Base-by-base conservation (phyloP, 2,329 filamentous ascomycete genomes). In the Neonectria neomacrospora region DNA sequence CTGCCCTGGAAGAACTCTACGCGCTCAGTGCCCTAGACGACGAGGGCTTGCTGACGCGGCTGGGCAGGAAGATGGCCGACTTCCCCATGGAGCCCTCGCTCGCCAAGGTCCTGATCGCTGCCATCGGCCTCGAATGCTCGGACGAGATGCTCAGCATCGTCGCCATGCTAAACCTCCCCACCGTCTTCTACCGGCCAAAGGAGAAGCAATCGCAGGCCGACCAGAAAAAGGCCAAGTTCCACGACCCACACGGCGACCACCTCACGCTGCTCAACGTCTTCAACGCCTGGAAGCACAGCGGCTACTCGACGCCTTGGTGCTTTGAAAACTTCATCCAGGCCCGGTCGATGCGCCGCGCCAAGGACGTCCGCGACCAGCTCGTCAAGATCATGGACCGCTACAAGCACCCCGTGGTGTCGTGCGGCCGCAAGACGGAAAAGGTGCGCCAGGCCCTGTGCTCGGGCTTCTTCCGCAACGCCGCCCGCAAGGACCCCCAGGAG, bases 251-350 rank as follows among this genome's bases (percentile, higher is more conserved):
- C 60, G 96, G 96, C 55, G 96, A 99, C 75, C 96, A 99, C 74
- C 84, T 99, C 12, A 99, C 96, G 0, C 85, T 98, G 0, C 87
- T 99, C 45, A 99, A 99, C 72, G 94, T 99, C 1, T 99, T 97
- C 82, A 97, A 97, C 74, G 90, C 88, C n/a, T 99, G 96, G 96
- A 97, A 97, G 77, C 86, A 90, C 47, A 91, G 89, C 66, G 90
- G 90, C 7, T 97, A 88, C 80, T 91, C 89, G 53, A 92, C 89
- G 61, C 90, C 94, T 0, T 99, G 96, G 96, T 98, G 96, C 76
- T 95, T 93, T 70, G 96, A 99, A 75, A 97, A 99, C 79, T 99
- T 97, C 77, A 96, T 99, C 76, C 94, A 98, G 76, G 94, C 93
- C 5, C 88, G 94, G 2, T 90, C 90, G 34, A 97, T 99, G 87